phyloP scores from a whole-genome alignment of 129 eudicot genomes.

The Escallonia rubra region DNA sequence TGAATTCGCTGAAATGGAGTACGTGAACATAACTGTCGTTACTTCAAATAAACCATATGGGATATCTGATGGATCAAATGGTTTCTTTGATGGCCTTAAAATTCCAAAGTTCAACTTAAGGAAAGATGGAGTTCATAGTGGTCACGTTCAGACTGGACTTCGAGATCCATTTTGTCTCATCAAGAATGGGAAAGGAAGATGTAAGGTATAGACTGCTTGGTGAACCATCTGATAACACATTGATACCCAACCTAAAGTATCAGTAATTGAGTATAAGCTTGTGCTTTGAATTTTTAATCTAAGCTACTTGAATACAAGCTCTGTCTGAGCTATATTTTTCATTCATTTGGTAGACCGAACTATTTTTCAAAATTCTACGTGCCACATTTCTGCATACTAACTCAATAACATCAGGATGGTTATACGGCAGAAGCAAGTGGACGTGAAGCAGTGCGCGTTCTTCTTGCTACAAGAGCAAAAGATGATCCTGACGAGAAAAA shows the following conservation, averaged over 20 bases:
- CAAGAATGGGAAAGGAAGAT: slow-evolving; percentile 53
- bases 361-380: not conserved
- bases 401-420: slow-evolving; percentile 65
- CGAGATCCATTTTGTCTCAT: slow-evolving; percentile 66
- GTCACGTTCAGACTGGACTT: slow-evolving; percentile 79
- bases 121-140: slow-evolving; percentile 73
- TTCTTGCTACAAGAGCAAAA: slow-evolving; percentile 69
- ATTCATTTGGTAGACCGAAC: not conserved
- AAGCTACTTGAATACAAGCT: not conserved
- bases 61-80: slow-evolving; percentile 69
- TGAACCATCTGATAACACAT: not conserved
- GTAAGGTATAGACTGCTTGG: slow-evolving; percentile 49
- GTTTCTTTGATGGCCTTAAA: slow-evolving; percentile 47
- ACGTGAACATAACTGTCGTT: slow-evolving; percentile 66
- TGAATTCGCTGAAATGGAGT: slow-evolving; percentile 83
- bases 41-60: slow-evolving; percentile 86
- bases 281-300: not conserved
- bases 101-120: slow-evolving; percentile 46
- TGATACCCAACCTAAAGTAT: not conserved
- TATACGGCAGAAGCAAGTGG: slow-evolving; percentile 55
- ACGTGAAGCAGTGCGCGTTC: slow-evolving; percentile 45
- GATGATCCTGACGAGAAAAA: slow-evolving; percentile 45
- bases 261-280: no score
- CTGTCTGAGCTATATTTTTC: not conserved
- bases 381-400: slow-evolving; percentile 11